Percentiles rank a stretch among this genome's conserved stretches.
Conservation (phyloP, 352 stramenopile genomes). For the Thalassiosira exigua region DNA sequence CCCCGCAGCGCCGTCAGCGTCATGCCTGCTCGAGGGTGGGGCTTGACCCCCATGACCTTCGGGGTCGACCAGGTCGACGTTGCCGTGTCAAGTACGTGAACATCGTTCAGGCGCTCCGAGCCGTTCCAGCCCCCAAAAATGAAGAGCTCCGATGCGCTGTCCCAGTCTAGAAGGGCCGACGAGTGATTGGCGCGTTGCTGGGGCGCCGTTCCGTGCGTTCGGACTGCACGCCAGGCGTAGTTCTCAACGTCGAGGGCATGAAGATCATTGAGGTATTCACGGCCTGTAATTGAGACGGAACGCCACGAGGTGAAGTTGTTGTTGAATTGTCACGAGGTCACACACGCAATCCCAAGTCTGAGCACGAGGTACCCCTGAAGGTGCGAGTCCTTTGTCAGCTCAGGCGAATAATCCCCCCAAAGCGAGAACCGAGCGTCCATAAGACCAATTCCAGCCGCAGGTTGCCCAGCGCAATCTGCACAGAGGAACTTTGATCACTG, state of each 20-base stretch:
- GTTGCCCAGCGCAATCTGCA: no score
- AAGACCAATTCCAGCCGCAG: no score
- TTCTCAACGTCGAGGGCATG: constrained; percentile 91
- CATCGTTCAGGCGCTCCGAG: constrained; percentile 91
- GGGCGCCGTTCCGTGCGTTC: constrained; percentile 86
- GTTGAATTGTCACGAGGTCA: not conserved
- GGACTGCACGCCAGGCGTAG: constrained; percentile 88
- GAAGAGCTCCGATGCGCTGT: constrained; percentile 85
- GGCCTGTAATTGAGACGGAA: constrained; percentile 43
- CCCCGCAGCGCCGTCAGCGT: constrained; percentile 92
- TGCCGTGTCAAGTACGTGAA: constrained; percentile 92
- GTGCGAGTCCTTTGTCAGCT: no score
- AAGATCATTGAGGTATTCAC: constrained; percentile 96
- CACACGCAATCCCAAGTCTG: no score
- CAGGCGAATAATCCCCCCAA: no score
- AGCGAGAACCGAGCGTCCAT: no score
- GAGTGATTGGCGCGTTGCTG: constrained; percentile 93
- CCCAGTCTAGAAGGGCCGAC: constrained; percentile 88
- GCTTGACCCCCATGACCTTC: constrained; percentile 77
- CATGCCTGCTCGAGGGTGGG: constrained; percentile 93
- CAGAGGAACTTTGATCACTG: no score
- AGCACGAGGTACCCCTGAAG: no score
- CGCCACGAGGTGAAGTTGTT: not conserved
- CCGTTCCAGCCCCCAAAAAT: constrained; percentile 94
- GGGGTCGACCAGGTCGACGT: constrained; percentile 90